These are phyloP conservation scores for Petunia axillaris DNA, from an alignment of 257 asterid genomes.

Conservation along the genomic window DNA sequence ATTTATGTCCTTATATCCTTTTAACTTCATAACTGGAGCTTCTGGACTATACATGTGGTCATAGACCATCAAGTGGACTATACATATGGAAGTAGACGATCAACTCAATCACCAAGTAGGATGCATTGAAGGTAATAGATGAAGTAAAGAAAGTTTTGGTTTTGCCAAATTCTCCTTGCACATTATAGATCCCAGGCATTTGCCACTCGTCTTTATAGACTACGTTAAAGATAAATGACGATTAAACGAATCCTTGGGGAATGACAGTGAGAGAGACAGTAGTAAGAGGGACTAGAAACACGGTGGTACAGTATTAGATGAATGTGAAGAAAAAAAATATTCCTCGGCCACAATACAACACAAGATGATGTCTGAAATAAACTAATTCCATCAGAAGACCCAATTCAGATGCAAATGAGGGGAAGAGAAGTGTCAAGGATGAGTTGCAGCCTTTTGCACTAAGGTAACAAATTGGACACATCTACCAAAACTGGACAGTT, in stretches of 20 bases:
- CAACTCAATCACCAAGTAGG: background rate
- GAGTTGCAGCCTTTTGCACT: background rate
- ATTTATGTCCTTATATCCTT: no score
- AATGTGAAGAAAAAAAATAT: no score
- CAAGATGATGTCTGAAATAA: background rate
- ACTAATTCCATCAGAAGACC: no score
- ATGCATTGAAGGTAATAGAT: background rate
- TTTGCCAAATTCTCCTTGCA: background rate
- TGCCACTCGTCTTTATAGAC: background rate
- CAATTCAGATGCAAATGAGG: background rate
- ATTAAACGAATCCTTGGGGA: background rate
- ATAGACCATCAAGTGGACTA: background rate
- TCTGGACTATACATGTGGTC: no score
- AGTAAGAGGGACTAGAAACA: background rate
- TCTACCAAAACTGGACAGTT: background rate
- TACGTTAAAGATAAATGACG: background rate
- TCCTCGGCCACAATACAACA: background rate
- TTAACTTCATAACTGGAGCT: no score
- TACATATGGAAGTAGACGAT: background rate
- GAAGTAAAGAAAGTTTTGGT: background rate
- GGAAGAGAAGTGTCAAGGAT: no score
- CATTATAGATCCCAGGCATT: background rate
- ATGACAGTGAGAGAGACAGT: background rate
- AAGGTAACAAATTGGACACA: background rate
- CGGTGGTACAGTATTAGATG: background rate